These are phyloP conservation scores for Xylaria sp. DNA, from an alignment of 2,329 filamentous ascomycete species.

Conservation along the genomic window DNA sequence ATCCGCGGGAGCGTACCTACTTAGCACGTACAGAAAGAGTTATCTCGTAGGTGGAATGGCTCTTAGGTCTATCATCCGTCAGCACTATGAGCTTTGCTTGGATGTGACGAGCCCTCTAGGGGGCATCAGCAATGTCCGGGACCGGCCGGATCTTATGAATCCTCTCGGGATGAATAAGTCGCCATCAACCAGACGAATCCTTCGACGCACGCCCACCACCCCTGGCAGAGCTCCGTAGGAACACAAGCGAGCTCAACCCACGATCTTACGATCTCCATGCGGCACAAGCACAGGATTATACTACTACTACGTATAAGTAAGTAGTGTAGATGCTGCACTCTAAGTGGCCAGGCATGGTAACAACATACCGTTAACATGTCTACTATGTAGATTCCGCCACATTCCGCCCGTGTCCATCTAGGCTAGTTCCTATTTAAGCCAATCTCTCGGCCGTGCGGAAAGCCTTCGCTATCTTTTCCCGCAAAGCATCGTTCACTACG, in stretches of 20 bases:
- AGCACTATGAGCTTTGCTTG: no score
- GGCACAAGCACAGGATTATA: neutral
- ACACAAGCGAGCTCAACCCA: neutral
- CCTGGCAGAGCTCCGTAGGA: neutral
- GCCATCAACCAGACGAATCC: neutral
- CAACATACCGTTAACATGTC: neutral
- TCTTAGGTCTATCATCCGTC: no score
- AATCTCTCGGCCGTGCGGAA: neutral
- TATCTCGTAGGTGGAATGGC: no score
- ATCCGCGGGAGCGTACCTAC: no score
- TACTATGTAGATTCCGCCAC: neutral
- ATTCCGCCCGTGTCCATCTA: neutral
- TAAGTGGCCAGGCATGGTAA: neutral
- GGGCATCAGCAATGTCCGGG: neutral
- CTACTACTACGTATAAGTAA: no score
- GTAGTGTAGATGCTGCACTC: neutral
- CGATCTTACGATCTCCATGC: conserved; percentile 4
- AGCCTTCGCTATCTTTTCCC: neutral
- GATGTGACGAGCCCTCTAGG: neutral
- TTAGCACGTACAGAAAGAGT: no score
- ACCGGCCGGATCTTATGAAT: neutral
- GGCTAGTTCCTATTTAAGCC: no score
- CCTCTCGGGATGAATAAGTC: neutral
- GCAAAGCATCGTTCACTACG: neutral
- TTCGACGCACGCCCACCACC: neutral